Conservation (phyloP, 306 rosid species). For the Bauhinia variegata region DNA sequence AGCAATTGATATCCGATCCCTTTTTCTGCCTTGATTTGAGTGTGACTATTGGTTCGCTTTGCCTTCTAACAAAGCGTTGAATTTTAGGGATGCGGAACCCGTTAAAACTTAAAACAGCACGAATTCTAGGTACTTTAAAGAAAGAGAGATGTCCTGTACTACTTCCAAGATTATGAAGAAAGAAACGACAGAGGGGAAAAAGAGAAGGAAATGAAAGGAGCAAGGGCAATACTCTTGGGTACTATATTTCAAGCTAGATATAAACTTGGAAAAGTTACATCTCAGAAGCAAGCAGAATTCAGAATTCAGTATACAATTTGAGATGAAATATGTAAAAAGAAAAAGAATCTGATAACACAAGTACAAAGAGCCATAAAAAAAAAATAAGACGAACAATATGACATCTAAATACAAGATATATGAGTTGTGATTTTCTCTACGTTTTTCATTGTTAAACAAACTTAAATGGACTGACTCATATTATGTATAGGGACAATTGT, state of each 20-base stretch:
- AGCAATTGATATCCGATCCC: too few relatives aligned
- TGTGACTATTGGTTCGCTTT: too few relatives aligned
- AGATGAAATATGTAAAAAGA: constrained; percentile 5
- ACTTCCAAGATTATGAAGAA: constrained; percentile 6
- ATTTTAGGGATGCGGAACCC: neutral
- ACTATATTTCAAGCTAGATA: neutral
- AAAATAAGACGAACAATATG: constrained; percentile 24
- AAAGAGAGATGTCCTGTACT: neutral
- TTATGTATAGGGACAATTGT: constrained; percentile 24
- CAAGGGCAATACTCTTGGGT: neutral
- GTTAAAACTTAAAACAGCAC: too few relatives aligned
- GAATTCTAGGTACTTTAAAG: neutral
- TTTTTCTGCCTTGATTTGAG: too few relatives aligned
- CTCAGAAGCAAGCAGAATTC: constrained; percentile 25
- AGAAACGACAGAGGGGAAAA: too few relatives aligned
- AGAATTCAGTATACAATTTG: constrained; percentile 28
- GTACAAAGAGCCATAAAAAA: constrained; percentile 33
- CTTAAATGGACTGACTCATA: constrained; percentile 25
- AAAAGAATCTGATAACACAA: constrained; percentile 21
- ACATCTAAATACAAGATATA: constrained; percentile 45
- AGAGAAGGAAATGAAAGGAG: neutral
- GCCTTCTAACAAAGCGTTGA: too few relatives aligned
- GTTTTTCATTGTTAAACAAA: constrained; percentile 31
- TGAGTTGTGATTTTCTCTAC: constrained; percentile 34
- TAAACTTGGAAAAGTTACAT: constrained; percentile 27